Conservation (phyloP, 768 basidiomycete genomes). For the Kwoniella botswanensis region DNA sequence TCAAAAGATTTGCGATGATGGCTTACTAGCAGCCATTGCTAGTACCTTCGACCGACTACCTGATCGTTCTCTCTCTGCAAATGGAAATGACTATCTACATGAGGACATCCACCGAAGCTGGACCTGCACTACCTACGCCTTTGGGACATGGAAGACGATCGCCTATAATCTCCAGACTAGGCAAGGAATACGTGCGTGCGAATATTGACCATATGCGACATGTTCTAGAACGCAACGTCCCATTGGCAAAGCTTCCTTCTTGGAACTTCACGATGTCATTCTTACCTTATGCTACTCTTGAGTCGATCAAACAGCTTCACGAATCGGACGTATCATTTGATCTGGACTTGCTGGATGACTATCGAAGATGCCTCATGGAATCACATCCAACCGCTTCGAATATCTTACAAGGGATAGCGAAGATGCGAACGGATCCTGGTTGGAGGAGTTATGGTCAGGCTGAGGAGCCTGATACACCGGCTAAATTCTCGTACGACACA, state of each 20-base stretch:
- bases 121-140: conserved; percentile 3
- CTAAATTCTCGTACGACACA: not conserved
- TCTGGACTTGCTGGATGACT: not conserved
- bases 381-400: not conserved
- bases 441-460: not conserved
- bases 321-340: not conserved
- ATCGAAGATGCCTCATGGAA: not conserved
- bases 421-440: not conserved
- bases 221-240: not conserved
- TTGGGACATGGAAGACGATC: not conserved
- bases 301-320: not conserved
- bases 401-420: not conserved
- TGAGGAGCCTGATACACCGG: not conserved
- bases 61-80: not conserved
- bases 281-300: not conserved
- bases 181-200: not conserved
- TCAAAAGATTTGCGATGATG: not conserved
- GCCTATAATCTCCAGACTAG: not conserved
- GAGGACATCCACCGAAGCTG: conserved; percentile 8
- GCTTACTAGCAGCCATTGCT: not conserved
- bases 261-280: conserved; percentile 3
- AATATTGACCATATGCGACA: not conserved
- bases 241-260: not conserved
- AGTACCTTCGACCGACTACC: conserved; percentile 2
- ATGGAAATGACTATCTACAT: not conserved